A percentile compares a stretch with the other conserved stretches of the same genome.
These are phyloP conservation scores for Sungouiella blattae DNA, from an alignment of 805 yeast species.

Conservation along the genomic window DNA sequence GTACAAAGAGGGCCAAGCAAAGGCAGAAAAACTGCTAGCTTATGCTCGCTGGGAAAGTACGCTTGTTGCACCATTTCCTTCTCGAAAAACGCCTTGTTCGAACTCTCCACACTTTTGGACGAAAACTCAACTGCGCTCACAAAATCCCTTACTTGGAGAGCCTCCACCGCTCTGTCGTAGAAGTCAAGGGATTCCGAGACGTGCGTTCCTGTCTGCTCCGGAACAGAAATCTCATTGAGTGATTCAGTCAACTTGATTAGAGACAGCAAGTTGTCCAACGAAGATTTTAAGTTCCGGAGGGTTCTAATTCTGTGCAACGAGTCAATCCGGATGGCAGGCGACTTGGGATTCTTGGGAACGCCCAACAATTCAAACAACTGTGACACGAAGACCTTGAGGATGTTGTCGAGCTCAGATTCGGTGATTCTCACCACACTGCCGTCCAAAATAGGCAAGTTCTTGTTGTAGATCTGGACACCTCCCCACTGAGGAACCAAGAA, in stretches of 20 bases:
- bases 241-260: constrained; percentile 64
- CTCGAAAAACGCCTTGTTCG: constrained; percentile 83
- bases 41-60: constrained; percentile 93
- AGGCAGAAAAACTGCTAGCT: constrained; percentile 90
- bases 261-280: constrained; percentile 70
- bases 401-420: constrained; percentile 47
- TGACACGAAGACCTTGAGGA: constrained; percentile 66
- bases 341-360: constrained; percentile 52
- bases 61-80: constrained; percentile 94
- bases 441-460: constrained; percentile 20
- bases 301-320: constrained; percentile 58
- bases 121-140: constrained; percentile 31
- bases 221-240: constrained; percentile 79
- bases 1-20: constrained; percentile 80
- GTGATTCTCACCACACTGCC: constrained; percentile 25
- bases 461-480: constrained; percentile 59
- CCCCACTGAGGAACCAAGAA: constrained; percentile 90
- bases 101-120: constrained; percentile 53
- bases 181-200: constrained; percentile 49
- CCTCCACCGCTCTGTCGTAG: constrained; percentile 35
- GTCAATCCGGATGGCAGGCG: constrained; percentile 64
- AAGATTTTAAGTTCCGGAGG: constrained; percentile 53
- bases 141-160: constrained; percentile 30
- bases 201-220: constrained; percentile 60
- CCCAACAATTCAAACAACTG: constrained; percentile 77